Evolutionary conservation across 371 early-diverging fungal species (phyloP), one percentile per base, ranked within the genome.

Genomic region (Basidiobolus meristosporus): DNA sequence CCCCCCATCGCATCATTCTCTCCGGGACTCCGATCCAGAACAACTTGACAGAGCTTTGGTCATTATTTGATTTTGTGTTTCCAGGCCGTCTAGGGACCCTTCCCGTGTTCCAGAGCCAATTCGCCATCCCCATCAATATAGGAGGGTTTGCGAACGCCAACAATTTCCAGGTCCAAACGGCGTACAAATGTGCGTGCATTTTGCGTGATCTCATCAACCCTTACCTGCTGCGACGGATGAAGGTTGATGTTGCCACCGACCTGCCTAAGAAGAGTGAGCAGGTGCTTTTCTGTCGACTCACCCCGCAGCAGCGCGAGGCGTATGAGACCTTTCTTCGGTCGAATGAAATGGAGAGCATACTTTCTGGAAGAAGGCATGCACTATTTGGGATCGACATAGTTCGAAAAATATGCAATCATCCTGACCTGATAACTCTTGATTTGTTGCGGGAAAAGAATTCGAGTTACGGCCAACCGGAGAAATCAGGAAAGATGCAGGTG

Each of bases 11-110:
- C 21, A 76, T 93, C 38, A 79, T 96, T 18, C 63, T 98, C 0
- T 84, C 90, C 1, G 99, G 99, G 14, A 99, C 99, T 14, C 98
- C 98, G 0, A 92, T 99, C 31, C 98, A 99, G 53, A 99, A 99
- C 56, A 93, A 86, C 47, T 59, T 98, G 30, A 80, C 71, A 35
- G 99, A 99, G 50, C 68, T 99, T 7, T 98, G 98, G 98, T 84
- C 87, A 1, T 57, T 98, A 22, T 87, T 89, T 49, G 96, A 99
- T 59, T 98, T 92, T 57, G 73, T 91, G 0, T 85, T 72, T 47
- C 98, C 98, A 1, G 96, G 93, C 3, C 66, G 85, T 32, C 62
- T 99, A 9, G 98, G 98, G 57, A 91, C 90, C 0, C 57, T 93
- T 12, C 90, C 90, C 0, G 84, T 92, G 5, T 96, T 93, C 46